These are phyloP conservation scores for Hortiboletus campestris DNA, from an alignment of 768 basidiomycete species.

Conservation along the genomic window DNA sequence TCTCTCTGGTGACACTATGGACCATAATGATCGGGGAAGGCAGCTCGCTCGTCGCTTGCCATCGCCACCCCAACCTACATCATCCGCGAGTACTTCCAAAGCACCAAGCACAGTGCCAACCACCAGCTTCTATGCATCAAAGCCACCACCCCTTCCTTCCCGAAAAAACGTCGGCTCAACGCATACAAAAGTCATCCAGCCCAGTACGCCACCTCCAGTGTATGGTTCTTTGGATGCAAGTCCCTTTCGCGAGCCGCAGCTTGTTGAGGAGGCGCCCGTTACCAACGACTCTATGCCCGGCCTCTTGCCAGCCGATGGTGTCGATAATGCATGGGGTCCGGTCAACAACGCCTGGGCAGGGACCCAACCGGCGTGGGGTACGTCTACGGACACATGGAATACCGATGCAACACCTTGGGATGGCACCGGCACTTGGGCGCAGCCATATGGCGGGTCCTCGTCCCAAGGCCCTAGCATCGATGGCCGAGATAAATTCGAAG, in stretches of 20 bases:
- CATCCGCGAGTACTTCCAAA: conserved; percentile 32
- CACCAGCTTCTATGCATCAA: conserved; percentile 29
- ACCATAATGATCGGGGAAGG: conserved; percentile 40
- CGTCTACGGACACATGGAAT: conserved; percentile 20
- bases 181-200: conserved; percentile 35
- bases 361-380: conserved; percentile 10
- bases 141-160: conserved; percentile 37
- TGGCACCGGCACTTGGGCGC: conserved; percentile 19
- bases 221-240: conserved; percentile 24
- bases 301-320: conserved; percentile 37
- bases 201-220: conserved; percentile 27
- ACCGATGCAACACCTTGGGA: conserved; percentile 28
- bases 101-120: conserved; percentile 25
- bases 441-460: conserved; percentile 19
- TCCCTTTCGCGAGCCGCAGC: conserved; percentile 54
- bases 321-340: conserved; percentile 19
- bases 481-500: conserved; percentile 59
- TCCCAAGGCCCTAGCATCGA: conserved; percentile 47
- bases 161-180: conserved; percentile 36
- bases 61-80: conserved; percentile 45
- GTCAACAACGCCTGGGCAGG: conserved; percentile 15
- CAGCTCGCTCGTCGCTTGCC: conserved; percentile 33
- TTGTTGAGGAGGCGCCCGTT: conserved; percentile 44
- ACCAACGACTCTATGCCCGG: conserved; percentile 36
- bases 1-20: conserved; percentile 37